Percentiles rank a stretch among this genome's conserved stretches.
phyloP scores from a whole-genome alignment of 2,329 filamentous ascomycete genomes.

The Aureobasidium sp. region DNA sequence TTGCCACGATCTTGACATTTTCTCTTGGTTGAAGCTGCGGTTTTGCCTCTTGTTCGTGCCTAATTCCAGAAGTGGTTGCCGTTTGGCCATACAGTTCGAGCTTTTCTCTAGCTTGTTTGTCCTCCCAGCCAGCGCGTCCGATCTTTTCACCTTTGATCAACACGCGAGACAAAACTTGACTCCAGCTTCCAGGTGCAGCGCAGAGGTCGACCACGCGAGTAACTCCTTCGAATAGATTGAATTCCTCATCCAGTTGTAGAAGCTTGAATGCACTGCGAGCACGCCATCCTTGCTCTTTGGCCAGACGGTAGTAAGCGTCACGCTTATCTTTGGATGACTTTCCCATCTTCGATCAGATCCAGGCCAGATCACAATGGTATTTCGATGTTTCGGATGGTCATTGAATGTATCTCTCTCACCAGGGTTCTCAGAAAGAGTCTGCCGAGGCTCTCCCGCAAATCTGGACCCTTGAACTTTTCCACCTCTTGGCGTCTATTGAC shows the following conservation, averaged over 20 bases:
- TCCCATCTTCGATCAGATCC: constrained; percentile 11
- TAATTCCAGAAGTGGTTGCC: not conserved
- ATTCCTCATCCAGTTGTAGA: constrained; percentile 91
- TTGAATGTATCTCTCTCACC: not conserved
- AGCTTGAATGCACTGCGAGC: constrained; percentile 95
- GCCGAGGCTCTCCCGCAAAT: constrained; percentile 8
- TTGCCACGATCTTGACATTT: constrained; percentile 86
- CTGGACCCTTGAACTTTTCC: constrained; percentile 15
- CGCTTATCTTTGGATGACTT: constrained; percentile 99
- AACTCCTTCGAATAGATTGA: constrained; percentile 85
- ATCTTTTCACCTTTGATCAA: constrained; percentile 92
- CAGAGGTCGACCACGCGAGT: constrained; percentile 93
- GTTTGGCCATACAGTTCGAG: constrained; percentile 47
- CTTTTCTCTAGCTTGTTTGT: constrained; percentile 63
- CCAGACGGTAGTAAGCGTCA: constrained; percentile 93
- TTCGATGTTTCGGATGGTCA: not conserved
- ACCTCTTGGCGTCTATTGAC: not conserved
- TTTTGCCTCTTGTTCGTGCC: constrained; percentile 9
- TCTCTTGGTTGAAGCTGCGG: constrained; percentile 20
- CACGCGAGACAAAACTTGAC: constrained; percentile 87
- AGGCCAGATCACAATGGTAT: not conserved
- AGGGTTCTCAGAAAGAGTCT: not conserved
- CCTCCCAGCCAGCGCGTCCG: constrained; percentile 77
- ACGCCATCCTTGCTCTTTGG: constrained; percentile 98
- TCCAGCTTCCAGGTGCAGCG: constrained; percentile 94